Percentiles rank a stretch among this genome's conserved stretches.
Conservation (phyloP, 176 grass and related monocot genomes). For the Carex cristatella region DNA sequence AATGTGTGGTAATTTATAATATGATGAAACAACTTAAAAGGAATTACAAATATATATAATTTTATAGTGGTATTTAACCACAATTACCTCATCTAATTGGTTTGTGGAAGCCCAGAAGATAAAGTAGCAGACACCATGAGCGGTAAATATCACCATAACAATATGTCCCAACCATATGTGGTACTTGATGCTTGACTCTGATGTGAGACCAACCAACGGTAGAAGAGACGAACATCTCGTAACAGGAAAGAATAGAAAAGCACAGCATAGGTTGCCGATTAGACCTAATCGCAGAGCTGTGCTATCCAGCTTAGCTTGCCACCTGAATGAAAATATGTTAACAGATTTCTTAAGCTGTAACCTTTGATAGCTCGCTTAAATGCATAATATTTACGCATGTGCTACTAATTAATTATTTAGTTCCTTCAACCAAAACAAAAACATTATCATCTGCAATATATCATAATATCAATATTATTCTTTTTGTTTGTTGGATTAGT, state of each 20-base stretch:
- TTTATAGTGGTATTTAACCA: background rate
- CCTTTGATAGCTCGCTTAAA: background rate
- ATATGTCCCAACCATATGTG: slow-evolving; percentile 54
- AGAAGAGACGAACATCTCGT: slow-evolving; percentile 38
- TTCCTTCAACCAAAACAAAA: background rate
- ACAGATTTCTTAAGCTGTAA: background rate
- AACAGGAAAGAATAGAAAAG: slow-evolving; percentile 53
- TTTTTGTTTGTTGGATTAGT: background rate
- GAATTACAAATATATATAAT: background rate
- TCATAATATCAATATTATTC: background rate
- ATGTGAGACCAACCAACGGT: slow-evolving; percentile 48
- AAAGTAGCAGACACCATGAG: slow-evolving; percentile 30
- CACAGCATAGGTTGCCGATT: slow-evolving; percentile 34
- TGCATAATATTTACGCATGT: background rate
- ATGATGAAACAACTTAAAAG: background rate
- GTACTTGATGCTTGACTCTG: slow-evolving; percentile 58
- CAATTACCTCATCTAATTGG: slow-evolving; percentile 43
- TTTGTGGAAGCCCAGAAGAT: slow-evolving; percentile 44
- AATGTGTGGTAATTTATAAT: background rate
- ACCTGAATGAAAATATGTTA: slow-evolving; percentile 26
- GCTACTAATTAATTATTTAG: background rate
- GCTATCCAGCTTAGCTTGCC: slow-evolving; percentile 34
- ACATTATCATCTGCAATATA: background rate
- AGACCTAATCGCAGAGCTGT: slow-evolving; percentile 27
- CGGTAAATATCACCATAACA: slow-evolving; percentile 33